Percentiles rank a stretch among this genome's conserved stretches.
Evolutionary conservation across 441 rosid genomes (phyloP).

Genomic region (Francoa sonchifolia): DNA sequence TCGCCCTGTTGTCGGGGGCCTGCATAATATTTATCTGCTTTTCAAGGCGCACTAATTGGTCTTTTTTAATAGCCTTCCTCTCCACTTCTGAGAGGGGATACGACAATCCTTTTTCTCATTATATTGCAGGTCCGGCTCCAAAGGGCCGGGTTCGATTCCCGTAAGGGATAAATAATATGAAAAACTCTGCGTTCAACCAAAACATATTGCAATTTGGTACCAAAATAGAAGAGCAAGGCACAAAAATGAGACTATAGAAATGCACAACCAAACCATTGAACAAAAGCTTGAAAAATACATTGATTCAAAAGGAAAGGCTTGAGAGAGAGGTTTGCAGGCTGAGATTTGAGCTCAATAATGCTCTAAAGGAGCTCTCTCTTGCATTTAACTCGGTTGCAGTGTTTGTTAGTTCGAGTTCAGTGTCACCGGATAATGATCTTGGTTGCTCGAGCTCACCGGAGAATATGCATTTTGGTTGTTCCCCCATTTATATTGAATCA

Average conservation of each 20-base stretch:
- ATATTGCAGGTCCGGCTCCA: too few species aligned
- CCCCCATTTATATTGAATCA: background rate
- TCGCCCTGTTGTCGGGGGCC: too few species aligned
- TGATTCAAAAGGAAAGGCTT: slow-evolving; percentile 20
- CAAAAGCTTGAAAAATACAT: slow-evolving; percentile 12
- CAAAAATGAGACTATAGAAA: slow-evolving; percentile 12
- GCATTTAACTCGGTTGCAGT: slow-evolving; percentile 5
- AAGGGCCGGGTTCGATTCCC: too few species aligned
- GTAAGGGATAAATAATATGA: too few species aligned
- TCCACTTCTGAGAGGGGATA: too few species aligned
- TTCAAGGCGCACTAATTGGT: too few species aligned
- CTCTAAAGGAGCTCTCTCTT: slow-evolving; percentile 9
- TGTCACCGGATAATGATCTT: slow-evolving; percentile 10
- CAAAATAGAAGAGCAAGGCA: slow-evolving; percentile 24
- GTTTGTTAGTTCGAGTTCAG: slow-evolving; percentile 6
- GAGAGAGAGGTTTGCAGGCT: slow-evolving; percentile 16
- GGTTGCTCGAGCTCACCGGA: background rate
- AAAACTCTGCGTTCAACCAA: slow-evolving; percentile 3
- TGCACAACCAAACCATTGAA: slow-evolving; percentile 11
- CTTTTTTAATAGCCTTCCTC: too few species aligned
- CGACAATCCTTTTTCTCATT: too few species aligned
- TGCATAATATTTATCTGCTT: too few species aligned
- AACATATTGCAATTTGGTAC: slow-evolving; percentile 26
- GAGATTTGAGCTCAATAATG: slow-evolving; percentile 12
- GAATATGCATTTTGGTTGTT: background rate